Percentiles rank a stretch among this genome's conserved stretches.
Evolutionary conservation across 148 eudicot genomes (phyloP).

Genomic region (Suaeda aralocaspica): DNA sequence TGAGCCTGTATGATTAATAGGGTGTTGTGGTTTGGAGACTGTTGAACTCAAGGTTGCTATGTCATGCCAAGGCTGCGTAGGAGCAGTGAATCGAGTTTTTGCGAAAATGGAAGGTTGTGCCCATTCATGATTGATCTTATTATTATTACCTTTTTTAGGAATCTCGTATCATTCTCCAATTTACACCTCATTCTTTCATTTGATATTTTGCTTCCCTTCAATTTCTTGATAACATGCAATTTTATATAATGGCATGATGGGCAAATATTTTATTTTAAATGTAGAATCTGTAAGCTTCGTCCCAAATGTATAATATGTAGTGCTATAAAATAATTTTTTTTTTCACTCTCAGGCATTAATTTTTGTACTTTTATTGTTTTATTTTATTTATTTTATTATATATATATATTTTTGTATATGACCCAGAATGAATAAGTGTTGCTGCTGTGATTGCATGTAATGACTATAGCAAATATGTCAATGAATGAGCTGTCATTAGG

Average conservation of each 20-base stretch:
- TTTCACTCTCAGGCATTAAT: no score
- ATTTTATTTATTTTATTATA: no score
- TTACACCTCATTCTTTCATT: not conserved
- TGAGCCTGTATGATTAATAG: not conserved
- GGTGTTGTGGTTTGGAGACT: constrained; percentile 48
- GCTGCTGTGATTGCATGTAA: no score
- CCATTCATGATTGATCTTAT: constrained; percentile 14
- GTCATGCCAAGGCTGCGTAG: constrained; percentile 87
- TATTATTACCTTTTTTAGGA: not conserved
- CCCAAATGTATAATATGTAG: not conserved
- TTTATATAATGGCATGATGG: not conserved
- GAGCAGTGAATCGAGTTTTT: constrained; percentile 80
- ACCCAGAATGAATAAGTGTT: no score
- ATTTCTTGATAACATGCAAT: not conserved
- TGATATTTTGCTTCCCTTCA: not conserved
- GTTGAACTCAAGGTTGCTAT: constrained; percentile 84
- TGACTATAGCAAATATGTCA: no score
- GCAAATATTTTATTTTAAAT: not conserved
- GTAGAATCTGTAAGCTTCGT: not conserved
- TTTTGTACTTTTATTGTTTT: no score
- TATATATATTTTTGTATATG: no score
- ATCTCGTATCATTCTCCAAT: not conserved
- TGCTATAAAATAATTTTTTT: not conserved
- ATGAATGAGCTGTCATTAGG: no score
- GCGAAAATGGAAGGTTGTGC: constrained; percentile 94